These are phyloP conservation scores for Solanum medicagineum DNA, from an alignment of 257 asterid species.

Conservation along the genomic window DNA sequence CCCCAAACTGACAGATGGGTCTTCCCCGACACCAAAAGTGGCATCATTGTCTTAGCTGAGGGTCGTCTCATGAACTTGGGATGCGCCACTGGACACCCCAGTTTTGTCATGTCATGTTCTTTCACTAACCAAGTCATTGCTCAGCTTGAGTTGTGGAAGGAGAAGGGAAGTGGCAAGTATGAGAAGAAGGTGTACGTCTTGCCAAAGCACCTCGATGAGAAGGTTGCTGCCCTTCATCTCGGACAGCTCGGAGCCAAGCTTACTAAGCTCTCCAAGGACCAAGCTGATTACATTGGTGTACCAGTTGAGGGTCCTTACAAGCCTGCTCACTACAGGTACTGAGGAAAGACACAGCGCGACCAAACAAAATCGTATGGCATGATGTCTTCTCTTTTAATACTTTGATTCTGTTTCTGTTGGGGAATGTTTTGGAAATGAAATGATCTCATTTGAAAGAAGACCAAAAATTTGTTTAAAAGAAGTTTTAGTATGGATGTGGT, in stretches of 20 bases:
- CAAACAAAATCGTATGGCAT: neutral
- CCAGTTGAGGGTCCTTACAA: slow-evolving; percentile 61
- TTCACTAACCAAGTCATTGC: slow-evolving; percentile 58
- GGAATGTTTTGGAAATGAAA: neutral
- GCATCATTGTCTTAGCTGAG: slow-evolving; percentile 41
- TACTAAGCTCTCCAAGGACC: slow-evolving; percentile 38
- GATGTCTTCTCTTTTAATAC: neutral
- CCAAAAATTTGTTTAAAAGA: slow-evolving; percentile 3
- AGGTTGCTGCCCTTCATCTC: slow-evolving; percentile 53
- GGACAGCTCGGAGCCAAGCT: slow-evolving; percentile 54
- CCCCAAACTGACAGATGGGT: slow-evolving; percentile 54
- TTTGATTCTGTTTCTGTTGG: neutral
- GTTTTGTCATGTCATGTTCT: slow-evolving; percentile 54
- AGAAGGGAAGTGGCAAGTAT: slow-evolving; percentile 28
- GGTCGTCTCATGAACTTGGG: slow-evolving; percentile 68
- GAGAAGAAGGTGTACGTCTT: slow-evolving; percentile 49
- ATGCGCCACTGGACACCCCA: slow-evolving; percentile 57
- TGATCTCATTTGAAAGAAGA: neutral
- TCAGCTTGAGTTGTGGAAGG: slow-evolving; percentile 53
- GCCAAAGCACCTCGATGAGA: slow-evolving; percentile 57
- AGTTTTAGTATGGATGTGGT: neutral
- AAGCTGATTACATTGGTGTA: slow-evolving; percentile 39
- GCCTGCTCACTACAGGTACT: slow-evolving; percentile 51
- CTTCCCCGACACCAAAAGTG: slow-evolving; percentile 33
- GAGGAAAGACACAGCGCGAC: neutral